A percentile compares a stretch with the other conserved stretches of the same genome.
phyloP scores from a whole-genome alignment of 345 rosid species.

The Eucalyptus pumila region DNA sequence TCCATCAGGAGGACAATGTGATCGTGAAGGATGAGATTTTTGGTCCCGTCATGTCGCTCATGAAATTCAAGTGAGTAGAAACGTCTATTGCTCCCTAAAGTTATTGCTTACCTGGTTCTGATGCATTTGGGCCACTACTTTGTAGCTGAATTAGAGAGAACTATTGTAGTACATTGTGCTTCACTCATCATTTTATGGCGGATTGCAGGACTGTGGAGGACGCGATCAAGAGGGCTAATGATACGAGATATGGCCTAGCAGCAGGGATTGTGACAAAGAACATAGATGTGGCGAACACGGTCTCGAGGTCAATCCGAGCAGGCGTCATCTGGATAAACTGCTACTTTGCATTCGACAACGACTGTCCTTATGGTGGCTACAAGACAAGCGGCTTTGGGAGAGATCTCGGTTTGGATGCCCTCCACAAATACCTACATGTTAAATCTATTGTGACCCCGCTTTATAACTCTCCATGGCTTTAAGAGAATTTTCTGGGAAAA shows the following conservation, averaged over 20 bases:
- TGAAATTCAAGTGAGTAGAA: slow-evolving; percentile 57
- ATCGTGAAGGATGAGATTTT: slow-evolving; percentile 74
- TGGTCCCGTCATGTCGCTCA: slow-evolving; percentile 64
- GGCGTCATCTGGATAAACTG: slow-evolving; percentile 68
- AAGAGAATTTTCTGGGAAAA: neutral
- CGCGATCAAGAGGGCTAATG: slow-evolving; percentile 48
- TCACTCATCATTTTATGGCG: neutral
- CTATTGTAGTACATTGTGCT: neutral
- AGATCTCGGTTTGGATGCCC: slow-evolving; percentile 51
- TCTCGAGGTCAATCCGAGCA: slow-evolving; percentile 56
- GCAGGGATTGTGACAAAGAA: slow-evolving; percentile 61
- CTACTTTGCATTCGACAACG: slow-evolving; percentile 44
- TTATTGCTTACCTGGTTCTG: neutral
- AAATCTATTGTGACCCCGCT: slow-evolving; percentile 67
- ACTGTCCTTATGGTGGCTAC: slow-evolving; percentile 61
- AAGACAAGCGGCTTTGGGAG: slow-evolving; percentile 67
- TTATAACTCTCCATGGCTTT: slow-evolving; percentile 41
- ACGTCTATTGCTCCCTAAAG: neutral
- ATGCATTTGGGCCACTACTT: neutral
- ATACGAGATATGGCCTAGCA: slow-evolving; percentile 60
- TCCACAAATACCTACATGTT: slow-evolving; percentile 44
- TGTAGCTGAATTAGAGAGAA: neutral
- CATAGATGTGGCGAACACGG: slow-evolving; percentile 49
- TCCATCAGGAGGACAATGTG: slow-evolving; percentile 45
- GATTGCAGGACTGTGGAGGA: slow-evolving; percentile 54